phyloP scores from a whole-genome alignment of 177 flowering plant genomes.

The Vitis hybrid region DNA sequence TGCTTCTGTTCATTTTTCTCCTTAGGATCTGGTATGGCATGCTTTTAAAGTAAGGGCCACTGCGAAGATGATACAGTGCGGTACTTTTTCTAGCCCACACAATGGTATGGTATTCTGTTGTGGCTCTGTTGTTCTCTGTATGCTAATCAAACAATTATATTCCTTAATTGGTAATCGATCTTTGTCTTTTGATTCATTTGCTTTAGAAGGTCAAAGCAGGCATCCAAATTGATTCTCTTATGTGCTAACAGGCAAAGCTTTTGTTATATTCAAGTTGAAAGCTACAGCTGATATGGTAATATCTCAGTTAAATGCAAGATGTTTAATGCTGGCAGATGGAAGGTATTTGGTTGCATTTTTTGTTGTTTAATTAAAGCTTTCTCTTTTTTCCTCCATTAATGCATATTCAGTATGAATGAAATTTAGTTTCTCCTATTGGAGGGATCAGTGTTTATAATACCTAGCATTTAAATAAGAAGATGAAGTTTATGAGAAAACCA shows the following conservation, averaged over 20 bases:
- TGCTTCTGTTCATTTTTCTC: background rate
- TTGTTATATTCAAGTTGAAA: constrained; percentile 44
- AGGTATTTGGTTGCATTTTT: constrained; percentile 25
- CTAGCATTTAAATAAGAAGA: no score
- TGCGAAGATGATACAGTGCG: constrained; percentile 37
- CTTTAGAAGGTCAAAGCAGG: background rate
- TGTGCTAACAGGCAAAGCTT: constrained; percentile 42
- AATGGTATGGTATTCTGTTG: constrained; percentile 31
- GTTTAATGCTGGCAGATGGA: constrained; percentile 41
- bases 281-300: constrained; percentile 35
- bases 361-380: background rate
- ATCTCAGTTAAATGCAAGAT: constrained; percentile 17
- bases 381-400: background rate
- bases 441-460: no score
- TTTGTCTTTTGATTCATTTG: no score
- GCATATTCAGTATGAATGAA: no score
- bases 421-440: no score
- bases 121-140: no score
- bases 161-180: no score
- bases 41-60: constrained; percentile 28
- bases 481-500: no score
- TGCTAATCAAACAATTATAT: background rate
- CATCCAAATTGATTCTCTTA: background rate
- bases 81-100: constrained; percentile 28
- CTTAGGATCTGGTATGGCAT: constrained; percentile 40